phyloP scores from a whole-genome alignment of 2,329 filamentous ascomycete genomes.

The Fusarium nematophilum region DNA sequence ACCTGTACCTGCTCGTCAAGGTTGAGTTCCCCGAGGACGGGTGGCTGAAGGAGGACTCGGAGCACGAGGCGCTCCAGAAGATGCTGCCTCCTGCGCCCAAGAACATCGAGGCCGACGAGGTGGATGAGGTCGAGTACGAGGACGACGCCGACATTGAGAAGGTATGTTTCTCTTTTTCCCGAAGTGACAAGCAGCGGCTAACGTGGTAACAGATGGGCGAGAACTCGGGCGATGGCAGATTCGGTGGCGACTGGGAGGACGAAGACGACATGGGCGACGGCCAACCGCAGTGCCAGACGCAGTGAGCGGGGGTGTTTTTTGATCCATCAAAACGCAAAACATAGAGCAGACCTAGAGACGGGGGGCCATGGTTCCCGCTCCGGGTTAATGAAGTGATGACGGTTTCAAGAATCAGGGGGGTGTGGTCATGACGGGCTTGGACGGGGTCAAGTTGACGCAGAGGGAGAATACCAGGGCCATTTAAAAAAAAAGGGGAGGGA shows the following conservation, averaged over 20 bases:
- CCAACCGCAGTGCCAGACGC: constrained; percentile 77
- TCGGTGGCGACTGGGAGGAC: constrained; percentile 71
- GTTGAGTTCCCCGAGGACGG: constrained; percentile 89
- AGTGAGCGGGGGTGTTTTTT: constrained; percentile 60
- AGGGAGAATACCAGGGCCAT: neutral
- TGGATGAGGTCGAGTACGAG: constrained; percentile 91
- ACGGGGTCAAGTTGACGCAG: neutral
- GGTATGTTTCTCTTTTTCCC: constrained; percentile 55
- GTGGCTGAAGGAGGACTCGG: constrained; percentile 80
- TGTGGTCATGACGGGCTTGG: constrained; percentile 17
- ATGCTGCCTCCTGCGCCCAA: constrained; percentile 75
- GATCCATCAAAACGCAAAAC: constrained; percentile 12
- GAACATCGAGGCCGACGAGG: constrained; percentile 75
- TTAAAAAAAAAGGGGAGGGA: constrained; percentile 15
- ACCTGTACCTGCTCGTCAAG: constrained; percentile 87
- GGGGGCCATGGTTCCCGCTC: constrained; percentile 20
- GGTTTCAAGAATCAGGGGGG: constrained; percentile 34
- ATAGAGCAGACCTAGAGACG: constrained; percentile 23
- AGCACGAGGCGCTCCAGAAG: constrained; percentile 77
- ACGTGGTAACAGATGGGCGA: constrained; percentile 71
- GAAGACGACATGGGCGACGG: constrained; percentile 76
- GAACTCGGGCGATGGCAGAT: constrained; percentile 74
- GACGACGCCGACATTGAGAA: constrained; percentile 85
- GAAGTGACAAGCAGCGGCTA: constrained; percentile 10
- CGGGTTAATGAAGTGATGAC: constrained; percentile 43